Evolutionary conservation across 768 basidiomycete species (phyloP).

Genomic region (Candolleomyces eurysporus): DNA sequence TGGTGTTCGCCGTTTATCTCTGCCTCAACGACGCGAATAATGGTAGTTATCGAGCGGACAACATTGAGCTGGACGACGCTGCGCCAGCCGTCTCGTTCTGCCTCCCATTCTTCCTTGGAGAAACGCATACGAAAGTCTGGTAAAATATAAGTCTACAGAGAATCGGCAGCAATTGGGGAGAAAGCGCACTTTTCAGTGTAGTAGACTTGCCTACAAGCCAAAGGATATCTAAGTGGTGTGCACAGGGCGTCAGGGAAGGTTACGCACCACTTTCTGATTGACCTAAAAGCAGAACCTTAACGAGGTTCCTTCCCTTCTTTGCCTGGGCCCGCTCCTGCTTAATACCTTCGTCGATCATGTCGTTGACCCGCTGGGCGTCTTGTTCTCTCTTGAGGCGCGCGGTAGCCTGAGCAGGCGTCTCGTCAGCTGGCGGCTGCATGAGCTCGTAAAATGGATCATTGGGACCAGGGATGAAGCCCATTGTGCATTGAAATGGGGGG

Average conservation of each 20-base stretch:
- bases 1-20: conserved; percentile 44
- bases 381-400: conserved; percentile 45
- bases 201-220: conserved; percentile 58
- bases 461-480: conserved; percentile 35
- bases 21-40: conserved; percentile 58
- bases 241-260: conserved; percentile 5
- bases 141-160: conserved; percentile 2
- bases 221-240: not conserved
- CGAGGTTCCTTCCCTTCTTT: conserved; percentile 44
- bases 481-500: conserved; percentile 10
- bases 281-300: conserved; percentile 62
- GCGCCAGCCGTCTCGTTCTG: conserved; percentile 73
- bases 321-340: conserved; percentile 42
- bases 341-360: conserved; percentile 61
- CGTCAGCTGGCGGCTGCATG: conserved; percentile 49
- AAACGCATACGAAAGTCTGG: conserved; percentile 75
- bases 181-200: conserved; percentile 56
- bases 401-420: conserved; percentile 49
- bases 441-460: conserved; percentile 44
- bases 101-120: conserved; percentile 58
- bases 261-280: conserved; percentile 64
- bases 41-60: conserved; percentile 64
- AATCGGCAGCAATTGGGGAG: not conserved
- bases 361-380: conserved; percentile 47
- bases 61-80: conserved; percentile 79